Evolutionary conservation across 352 stramenopile species (phyloP), one percentile per base, ranked within the genome.

Genomic region (Saprolegnia diclina): DNA sequence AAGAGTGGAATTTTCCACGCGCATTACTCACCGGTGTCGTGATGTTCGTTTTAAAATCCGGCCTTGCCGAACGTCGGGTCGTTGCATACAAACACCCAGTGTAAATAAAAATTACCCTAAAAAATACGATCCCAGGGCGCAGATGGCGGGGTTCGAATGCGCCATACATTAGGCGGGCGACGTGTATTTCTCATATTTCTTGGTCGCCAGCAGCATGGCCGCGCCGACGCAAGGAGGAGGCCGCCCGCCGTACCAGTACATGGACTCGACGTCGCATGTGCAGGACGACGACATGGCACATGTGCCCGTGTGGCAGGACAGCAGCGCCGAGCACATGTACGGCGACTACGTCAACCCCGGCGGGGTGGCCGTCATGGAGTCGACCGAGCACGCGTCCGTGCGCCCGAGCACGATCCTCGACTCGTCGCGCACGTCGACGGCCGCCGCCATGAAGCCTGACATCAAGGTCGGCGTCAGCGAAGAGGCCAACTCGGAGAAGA

Each of bases 381-480:
- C 52, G 52, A 40, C 35, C 52, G 52, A 59, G 52, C 52, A 59
- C 19, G 1, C 52, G 13, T 59, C 52, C 13, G 52, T 87, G 77
- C 79, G 81, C n/a, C 74, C 79, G 50, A 89, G 75, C 0, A 78
- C 80, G 67, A 57, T 65, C 42, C 66, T 67, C 16, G 74, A 78
- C 1, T 73, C 61, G 22, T 77, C 72, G 38, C 64, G 71, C 56
- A 11, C 29, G 22, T 52, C 29, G 18, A 10, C 56, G 42, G 38
- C 26, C 18, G 26, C 22, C 11, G n/a, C 24, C 22, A 57, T 32
- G 22, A 54, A 44, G 26, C 38, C 82, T 32, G 85, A 93, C 45
- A 93, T 93, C 65, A 81, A 81, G 10, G 80, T 93, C 59, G 85
- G 85, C 3, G 73, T 88, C 53, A 53, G 90, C 59, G 85, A 91